Evolutionary conservation across 257 asterid species (phyloP).

Genomic region (Nyctanthes arbortristis): DNA sequence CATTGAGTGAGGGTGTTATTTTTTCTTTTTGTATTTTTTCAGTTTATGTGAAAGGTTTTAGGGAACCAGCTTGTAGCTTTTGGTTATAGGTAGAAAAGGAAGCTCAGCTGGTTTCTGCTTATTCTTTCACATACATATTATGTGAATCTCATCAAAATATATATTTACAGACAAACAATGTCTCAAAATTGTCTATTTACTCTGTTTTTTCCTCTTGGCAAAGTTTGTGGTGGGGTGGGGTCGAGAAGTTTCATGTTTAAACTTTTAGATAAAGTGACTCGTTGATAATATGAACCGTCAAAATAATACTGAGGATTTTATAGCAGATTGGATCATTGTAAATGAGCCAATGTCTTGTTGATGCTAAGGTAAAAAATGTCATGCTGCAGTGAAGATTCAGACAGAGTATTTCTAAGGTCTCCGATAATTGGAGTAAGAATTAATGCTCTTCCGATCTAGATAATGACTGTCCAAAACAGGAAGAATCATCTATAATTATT

Average conservation of each 20-base stretch:
- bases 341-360: conserved; percentile 26
- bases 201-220: too few relatives aligned
- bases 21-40: conserved; percentile 10
- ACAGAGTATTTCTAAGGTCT: conserved; percentile 31
- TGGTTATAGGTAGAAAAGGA: conserved; percentile 58
- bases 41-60: conserved; percentile 51
- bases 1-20: conserved; percentile 21
- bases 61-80: conserved; percentile 88
- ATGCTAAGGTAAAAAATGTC: background rate
- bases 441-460: conserved; percentile 18
- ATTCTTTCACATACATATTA: conserved; percentile 46
- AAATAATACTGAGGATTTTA: background rate
- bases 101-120: conserved; percentile 93
- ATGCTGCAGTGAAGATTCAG: conserved; percentile 15
- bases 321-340: background rate
- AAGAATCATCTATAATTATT: background rate
- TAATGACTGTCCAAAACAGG: conserved; percentile 29
- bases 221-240: too few relatives aligned
- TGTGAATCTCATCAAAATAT: conserved; percentile 27
- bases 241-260: background rate
- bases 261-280: background rate
- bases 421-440: background rate
- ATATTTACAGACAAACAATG: conserved; percentile 17
- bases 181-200: too few relatives aligned
- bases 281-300: background rate